Evolutionary conservation across 2,329 filamentous ascomycete genomes (phyloP), one percentile per base, ranked within the genome.

Genomic region (Diaporthe humulicola): DNA sequence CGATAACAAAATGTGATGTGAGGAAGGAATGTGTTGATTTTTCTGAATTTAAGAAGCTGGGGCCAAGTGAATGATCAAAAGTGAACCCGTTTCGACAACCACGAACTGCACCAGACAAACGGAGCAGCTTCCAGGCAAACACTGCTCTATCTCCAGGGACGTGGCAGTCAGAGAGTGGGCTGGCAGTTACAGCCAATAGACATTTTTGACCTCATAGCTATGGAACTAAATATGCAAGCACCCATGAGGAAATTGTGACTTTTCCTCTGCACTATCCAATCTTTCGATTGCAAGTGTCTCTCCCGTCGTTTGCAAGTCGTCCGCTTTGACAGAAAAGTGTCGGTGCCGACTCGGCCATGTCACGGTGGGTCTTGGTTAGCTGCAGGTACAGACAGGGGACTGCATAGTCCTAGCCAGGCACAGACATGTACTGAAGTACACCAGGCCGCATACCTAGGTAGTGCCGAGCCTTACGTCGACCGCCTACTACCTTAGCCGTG

Each of bases 371-470:
- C 40, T 36, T 57, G 64, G 42, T 36, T 56, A 70, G 56, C 56
- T 74, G 64, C 72, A 71, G 66, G 60, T 48, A 36, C 22, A 8
- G 22, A 73, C 61, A 73, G 50, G 69, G 69, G 52, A 25, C 28
- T 40, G 36, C 10, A 4, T 12, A 15, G 30, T 38, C 14, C n/a
- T n/a, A n/a, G 12, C 25, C 38, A 50, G n/a, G 14, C 17, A 52
- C 14, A 3, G 36, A 38, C 19, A 25, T 67, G 30, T 25, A 52
- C 30, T 52, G 4, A 67, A 52, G 45, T 67, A 12, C 1, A 19
- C 19, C n/a, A 30, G 45, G 45, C 22, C n/a, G 33, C 64, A 52
- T 28, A 17, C 28, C 10, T n/a, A n/a, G 45, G 61, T 38, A n/a
- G n/a, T n/a, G n/a, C n/a, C n/a, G 30, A 50, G 42, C 36, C 28